Base-by-base conservation (phyloP, 306 rosid genomes). In the Carpinus fangiana region DNA sequence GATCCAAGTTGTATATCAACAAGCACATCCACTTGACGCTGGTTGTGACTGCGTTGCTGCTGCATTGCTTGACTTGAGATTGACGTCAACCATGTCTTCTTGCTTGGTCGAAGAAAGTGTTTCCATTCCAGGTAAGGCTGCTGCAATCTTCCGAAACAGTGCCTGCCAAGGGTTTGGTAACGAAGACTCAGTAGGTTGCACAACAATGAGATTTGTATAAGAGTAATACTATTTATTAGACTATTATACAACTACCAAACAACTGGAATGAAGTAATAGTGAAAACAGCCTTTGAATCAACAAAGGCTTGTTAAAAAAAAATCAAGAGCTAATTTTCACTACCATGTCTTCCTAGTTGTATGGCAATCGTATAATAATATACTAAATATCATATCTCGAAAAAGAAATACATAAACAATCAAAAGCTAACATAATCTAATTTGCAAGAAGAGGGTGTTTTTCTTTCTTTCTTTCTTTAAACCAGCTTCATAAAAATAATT, bases 41-140 rank as follows among this genome's bases (percentile, higher is more conserved):
- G 86, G 69, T 81, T 89, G 96, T 31, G 94, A 86, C 64, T 34
- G 88, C 77, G 73, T 73, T 20, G 81, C 85, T 38, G 79, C 55
- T 60, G 76, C 68, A 72, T 86, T 87, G n/a, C 89, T 74, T 70
- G 98, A 87, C 84, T 84, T 88, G 31, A 93, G 89, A 84, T 93
- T 93, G 74, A 93, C 98, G 47, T 93, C 98, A 14, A 93, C 98
- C 98, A 93, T 84, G 59, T 93, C 98, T 83, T 91, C 97, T 86
- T 93, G 97, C 83, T 93, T 93, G 17, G 98, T 78, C 13, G 90
- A 88, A 38, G 96, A 91, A 43, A 93, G 85, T 36, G 98, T 90
- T 86, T 93, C 98, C 98, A 93, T 93, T 61, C 98, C 97, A 0
- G 97, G 98, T 76, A 91, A 87, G n/a, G 97, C 97, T 51, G 95